Conservation (phyloP, 2,329 filamentous ascomycete genomes). For the Cladophialophora yegresii region DNA sequence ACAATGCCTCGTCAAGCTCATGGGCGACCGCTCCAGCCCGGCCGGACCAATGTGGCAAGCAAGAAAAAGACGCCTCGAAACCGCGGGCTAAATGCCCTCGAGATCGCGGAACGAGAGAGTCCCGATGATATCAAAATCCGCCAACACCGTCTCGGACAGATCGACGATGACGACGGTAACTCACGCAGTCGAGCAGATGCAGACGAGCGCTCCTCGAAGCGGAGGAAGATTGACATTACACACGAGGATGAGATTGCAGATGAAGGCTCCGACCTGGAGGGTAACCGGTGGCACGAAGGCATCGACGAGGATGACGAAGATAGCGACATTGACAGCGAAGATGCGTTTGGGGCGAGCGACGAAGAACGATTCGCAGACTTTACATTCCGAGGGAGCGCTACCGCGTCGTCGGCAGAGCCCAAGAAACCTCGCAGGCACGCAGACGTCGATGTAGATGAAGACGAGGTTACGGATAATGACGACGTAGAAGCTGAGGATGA, state of each 20-base stretch:
- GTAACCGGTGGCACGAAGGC: slow-evolving; percentile 81
- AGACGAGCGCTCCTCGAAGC: slow-evolving; percentile 44
- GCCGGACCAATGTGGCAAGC: slow-evolving; percentile 36
- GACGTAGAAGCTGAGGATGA: slow-evolving; percentile 28
- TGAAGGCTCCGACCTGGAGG: slow-evolving; percentile 76
- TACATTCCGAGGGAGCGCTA: slow-evolving; percentile 61
- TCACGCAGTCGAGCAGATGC: slow-evolving; percentile 40
- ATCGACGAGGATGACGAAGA: slow-evolving; percentile 67
- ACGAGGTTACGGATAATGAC: slow-evolving; percentile 46
- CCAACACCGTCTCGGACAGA: slow-evolving; percentile 60
- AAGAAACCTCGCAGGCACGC: slow-evolving; percentile 25
- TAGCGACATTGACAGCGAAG: slow-evolving; percentile 70
- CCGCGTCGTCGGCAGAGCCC: slow-evolving; percentile 32
- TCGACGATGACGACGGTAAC: slow-evolving; percentile 56
- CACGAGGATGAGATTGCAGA: slow-evolving; percentile 46
- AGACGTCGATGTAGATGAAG: slow-evolving; percentile 51
- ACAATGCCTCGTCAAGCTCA: slow-evolving; percentile 37
- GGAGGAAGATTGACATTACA: slow-evolving; percentile 39
- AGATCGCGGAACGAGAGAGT: slow-evolving; percentile 63
- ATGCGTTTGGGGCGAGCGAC: slow-evolving; percentile 86
- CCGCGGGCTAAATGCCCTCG: slow-evolving; percentile 62
- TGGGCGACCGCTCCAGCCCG: slow-evolving; percentile 38
- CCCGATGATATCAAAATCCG: slow-evolving; percentile 57
- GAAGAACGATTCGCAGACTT: slow-evolving; percentile 81
- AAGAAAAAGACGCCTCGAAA: slow-evolving; percentile 42